Evolutionary conservation across 306 rosid genomes (phyloP).

Genomic region (Mucuna pruriens): DNA sequence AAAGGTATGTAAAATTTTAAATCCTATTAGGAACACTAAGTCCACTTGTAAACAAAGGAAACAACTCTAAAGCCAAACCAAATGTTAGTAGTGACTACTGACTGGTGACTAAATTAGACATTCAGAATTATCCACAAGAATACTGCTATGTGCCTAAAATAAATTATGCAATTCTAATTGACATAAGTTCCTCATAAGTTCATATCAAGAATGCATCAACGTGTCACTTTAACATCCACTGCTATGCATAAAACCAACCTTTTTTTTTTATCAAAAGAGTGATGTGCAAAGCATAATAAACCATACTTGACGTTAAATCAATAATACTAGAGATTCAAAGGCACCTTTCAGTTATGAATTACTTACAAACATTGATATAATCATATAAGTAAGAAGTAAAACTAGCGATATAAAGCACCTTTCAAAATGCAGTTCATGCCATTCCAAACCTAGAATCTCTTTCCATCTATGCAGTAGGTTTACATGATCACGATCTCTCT

Average conservation of each 20-base stretch:
- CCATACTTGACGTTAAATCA: background rate
- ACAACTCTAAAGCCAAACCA: slow-evolving; percentile 28
- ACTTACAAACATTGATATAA: background rate
- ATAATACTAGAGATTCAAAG: slow-evolving; percentile 12
- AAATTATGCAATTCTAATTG: slow-evolving; percentile 6
- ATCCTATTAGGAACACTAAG: background rate
- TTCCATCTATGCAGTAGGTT: slow-evolving; percentile 57
- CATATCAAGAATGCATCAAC: background rate
- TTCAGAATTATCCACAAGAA: background rate
- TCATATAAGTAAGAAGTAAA: background rate
- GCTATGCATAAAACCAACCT: background rate
- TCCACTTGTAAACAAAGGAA: slow-evolving; percentile 11
- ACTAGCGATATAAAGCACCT: slow-evolving; percentile 52
- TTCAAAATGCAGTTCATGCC: slow-evolving; percentile 56
- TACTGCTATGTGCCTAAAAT: background rate
- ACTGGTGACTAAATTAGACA: background rate
- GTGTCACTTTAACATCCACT: slow-evolving; percentile 26
- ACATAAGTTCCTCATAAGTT: background rate
- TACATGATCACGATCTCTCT: slow-evolving; percentile 46
- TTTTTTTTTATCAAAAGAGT: background rate
- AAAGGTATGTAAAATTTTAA: background rate
- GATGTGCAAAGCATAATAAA: background rate
- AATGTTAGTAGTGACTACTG: background rate
- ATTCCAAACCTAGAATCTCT: slow-evolving; percentile 52
- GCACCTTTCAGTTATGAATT: background rate